These are phyloP conservation scores for Solanum ahanhuiri DNA, from an alignment of 257 asterid genomes.

Conservation along the genomic window DNA sequence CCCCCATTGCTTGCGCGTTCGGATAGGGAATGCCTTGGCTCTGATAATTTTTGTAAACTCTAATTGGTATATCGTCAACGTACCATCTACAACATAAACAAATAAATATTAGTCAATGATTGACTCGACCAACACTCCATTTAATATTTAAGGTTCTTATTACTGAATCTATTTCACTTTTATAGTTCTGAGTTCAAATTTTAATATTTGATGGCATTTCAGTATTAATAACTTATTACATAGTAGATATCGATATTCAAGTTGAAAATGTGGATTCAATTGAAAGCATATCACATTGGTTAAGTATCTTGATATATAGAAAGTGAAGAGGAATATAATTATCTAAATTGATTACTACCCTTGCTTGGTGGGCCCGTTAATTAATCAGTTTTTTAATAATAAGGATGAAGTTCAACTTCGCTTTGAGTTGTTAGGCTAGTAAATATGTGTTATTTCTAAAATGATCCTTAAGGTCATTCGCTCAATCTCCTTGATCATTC, in stretches of 20 bases:
- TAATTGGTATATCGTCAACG: conserved; percentile 47
- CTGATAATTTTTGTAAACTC: conserved; percentile 49
- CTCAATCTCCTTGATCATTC: background rate
- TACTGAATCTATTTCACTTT: accelerated
- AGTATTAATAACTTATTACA: background rate
- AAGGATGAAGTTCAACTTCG: too few species aligned
- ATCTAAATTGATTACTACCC: background rate
- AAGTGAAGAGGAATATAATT: background rate
- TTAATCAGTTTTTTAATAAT: background rate
- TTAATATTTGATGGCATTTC: background rate
- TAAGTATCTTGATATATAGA: background rate
- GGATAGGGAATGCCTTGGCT: conserved; percentile 50
- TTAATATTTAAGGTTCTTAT: background rate
- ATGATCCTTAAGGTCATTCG: background rate
- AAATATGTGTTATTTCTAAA: background rate
- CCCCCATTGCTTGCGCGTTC: conserved; percentile 50
- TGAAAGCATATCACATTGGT: background rate
- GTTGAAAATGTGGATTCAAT: background rate
- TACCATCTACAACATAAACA: conserved; percentile 48
- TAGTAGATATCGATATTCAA: too few species aligned
- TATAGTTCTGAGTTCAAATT: background rate
- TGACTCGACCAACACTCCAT: background rate
- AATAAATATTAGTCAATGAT: background rate
- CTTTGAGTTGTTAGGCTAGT: background rate
- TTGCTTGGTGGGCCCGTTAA: background rate